Percentiles rank a stretch among this genome's conserved stretches.
Evolutionary conservation across 2,329 filamentous ascomycete species (phyloP).

Genomic region (Colletotrichum destructivum): DNA sequence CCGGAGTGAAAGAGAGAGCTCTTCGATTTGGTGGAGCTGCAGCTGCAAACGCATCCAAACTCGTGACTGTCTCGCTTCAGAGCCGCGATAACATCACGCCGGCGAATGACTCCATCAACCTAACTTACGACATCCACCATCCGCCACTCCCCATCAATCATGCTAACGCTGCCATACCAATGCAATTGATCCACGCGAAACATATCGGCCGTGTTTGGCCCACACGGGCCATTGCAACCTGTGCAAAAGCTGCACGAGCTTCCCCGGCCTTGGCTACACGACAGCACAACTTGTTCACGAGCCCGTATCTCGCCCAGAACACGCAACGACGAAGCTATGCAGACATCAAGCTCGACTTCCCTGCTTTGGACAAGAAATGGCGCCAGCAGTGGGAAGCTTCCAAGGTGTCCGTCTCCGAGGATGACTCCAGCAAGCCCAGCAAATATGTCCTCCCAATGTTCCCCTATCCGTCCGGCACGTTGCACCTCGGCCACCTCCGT

Average conservation of each 20-base stretch:
- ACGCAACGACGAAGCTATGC: slow-evolving; percentile 54
- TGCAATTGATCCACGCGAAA: slow-evolving; percentile 50
- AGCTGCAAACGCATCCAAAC: slow-evolving; percentile 29
- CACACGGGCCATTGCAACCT: slow-evolving; percentile 18
- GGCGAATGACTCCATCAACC: slow-evolving; percentile 19
- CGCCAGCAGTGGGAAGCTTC: slow-evolving; percentile 59
- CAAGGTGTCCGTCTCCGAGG: slow-evolving; percentile 38
- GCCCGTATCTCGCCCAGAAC: slow-evolving; percentile 15
- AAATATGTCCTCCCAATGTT: slow-evolving; percentile 92
- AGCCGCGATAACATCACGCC: slow-evolving; percentile 21
- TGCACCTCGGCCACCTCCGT: slow-evolving; percentile 89
- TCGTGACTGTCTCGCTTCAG: background rate
- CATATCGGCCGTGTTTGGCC: slow-evolving; percentile 44
- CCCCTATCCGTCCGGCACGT: slow-evolving; percentile 88
- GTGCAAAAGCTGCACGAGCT: slow-evolving; percentile 22
- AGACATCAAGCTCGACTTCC: slow-evolving; percentile 59
- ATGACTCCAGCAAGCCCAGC: slow-evolving; percentile 43
- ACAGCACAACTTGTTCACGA: slow-evolving; percentile 29
- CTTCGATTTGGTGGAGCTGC: slow-evolving; percentile 36
- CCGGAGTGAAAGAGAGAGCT: slow-evolving; percentile 21
- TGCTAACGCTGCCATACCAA: slow-evolving; percentile 45
- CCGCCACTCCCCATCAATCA: slow-evolving; percentile 31
- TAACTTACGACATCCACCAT: background rate
- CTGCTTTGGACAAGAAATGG: slow-evolving; percentile 68
- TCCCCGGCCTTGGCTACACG: slow-evolving; percentile 20